Base-by-base conservation (phyloP, 352 stramenopile genomes). In the Pythium biforme region DNA sequence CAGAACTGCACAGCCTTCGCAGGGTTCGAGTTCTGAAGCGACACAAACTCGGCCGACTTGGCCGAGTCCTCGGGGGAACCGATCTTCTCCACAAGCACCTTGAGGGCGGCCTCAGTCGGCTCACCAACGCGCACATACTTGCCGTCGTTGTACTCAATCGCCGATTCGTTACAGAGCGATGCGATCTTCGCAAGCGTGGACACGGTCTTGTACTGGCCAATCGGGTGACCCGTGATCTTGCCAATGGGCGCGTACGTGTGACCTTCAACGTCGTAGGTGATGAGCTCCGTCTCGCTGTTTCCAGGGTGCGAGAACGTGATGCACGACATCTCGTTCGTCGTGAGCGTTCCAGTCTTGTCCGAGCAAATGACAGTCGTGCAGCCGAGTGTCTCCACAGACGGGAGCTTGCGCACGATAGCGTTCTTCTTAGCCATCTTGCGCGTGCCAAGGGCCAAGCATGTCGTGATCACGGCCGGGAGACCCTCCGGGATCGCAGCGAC, bases 401-500 rank as follows among this genome's bases (percentile, higher is more conserved):
- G 94, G 31, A 99, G 76, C 64, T 99, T 98, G 62, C 98, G 98
- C 48, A 99, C 96, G 69, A 99, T 99, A 0, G 95, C 97, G 68
- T 99, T 99, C 63, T 95, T 92, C 77, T 98, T 94, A 31, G 96
- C 96, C 97, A 99, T 99, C 55, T 95, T 89, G 51, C 94, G 79
- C 58, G 96, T 98, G 3, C 95, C 96, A 5, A 99, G 77, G 47
- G 90, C 92, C 41, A 99, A 79, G 66, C 96, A 99, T 55, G 83
- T 94, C 4, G 98, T 99, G 68, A 99, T 99, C 14, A 99, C 96
- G 14, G 97, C 97, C 2, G 96, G 97, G 4, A 99, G 80, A 34
- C 98, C 97, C 80, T 99, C 97, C 5, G 98, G 98, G 62, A 99
- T 99, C 5, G 97, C 97, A 1, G 98, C 98, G 0, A 99, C 98